Evolutionary conservation across 306 rosid genomes (phyloP).

Genomic region (Malus asiatica): DNA sequence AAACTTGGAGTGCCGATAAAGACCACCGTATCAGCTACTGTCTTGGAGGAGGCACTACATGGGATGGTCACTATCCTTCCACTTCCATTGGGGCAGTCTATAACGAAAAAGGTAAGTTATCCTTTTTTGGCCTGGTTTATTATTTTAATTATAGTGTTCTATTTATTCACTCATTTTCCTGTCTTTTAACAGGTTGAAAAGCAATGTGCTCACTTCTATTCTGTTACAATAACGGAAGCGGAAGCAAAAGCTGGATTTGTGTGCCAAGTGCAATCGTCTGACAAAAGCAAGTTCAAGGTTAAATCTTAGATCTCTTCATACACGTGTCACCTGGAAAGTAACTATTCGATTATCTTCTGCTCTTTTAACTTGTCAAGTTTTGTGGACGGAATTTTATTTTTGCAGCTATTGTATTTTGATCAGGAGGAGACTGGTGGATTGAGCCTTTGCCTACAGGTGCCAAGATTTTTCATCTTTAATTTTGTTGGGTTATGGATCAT

Average conservation of each 20-base stretch:
- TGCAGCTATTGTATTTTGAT: slow-evolving; percentile 80
- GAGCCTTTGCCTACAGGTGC: slow-evolving; percentile 93
- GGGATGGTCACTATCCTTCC: slow-evolving; percentile 62
- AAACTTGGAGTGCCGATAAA: slow-evolving; percentile 98
- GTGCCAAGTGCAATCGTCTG: slow-evolving; percentile 88
- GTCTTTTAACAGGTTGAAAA: slow-evolving; percentile 71
- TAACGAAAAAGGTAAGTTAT: slow-evolving; percentile 58
- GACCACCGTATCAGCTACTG: slow-evolving; percentile 88
- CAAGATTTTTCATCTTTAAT: slow-evolving; percentile 8
- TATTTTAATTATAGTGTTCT: neutral
- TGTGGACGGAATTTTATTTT: slow-evolving; percentile 2
- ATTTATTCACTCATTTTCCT: slow-evolving; percentile 12
- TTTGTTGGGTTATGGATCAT: neutral
- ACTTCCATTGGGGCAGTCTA: slow-evolving; percentile 57
- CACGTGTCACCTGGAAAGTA: neutral
- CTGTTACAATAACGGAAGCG: slow-evolving; percentile 72
- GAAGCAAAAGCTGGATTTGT: slow-evolving; percentile 84
- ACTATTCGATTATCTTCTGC: neutral
- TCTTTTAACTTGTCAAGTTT: neutral
- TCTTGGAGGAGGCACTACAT: slow-evolving; percentile 93
- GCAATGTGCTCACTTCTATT: slow-evolving; percentile 95
- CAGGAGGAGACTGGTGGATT: slow-evolving; percentile 79
- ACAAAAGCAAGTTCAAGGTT: slow-evolving; percentile 99
- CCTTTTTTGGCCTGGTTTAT: neutral
- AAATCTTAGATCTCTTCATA: neutral